Conservation (phyloP, 352 stramenopile genomes). For the Globisporangium heterothallicum region DNA sequence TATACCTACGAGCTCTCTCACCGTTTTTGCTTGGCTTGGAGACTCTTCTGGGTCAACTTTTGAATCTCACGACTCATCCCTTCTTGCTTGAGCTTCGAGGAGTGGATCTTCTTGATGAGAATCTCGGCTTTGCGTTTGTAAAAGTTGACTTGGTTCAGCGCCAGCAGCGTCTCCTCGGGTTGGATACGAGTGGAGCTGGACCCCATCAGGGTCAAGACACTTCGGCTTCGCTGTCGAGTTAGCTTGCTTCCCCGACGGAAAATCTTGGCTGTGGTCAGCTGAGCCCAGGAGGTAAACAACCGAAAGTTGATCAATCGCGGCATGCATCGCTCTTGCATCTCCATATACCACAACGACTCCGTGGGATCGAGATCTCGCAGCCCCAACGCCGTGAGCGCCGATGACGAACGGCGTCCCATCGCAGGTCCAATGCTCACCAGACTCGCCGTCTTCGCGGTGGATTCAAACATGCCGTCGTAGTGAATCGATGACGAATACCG, state of each 20-base stretch:
- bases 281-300: constrained; percentile 24
- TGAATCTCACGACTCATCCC: constrained; percentile 66
- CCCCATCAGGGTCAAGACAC: constrained; percentile 4
- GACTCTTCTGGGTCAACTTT: constrained; percentile 44
- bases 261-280: background rate
- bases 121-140: constrained; percentile 54
- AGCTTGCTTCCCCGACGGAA: background rate
- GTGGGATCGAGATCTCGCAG: constrained; percentile 9
- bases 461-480: constrained; percentile 21
- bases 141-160: constrained; percentile 58
- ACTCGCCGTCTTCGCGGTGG: constrained; percentile 17
- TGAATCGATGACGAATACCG: constrained; percentile 47
- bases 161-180: constrained; percentile 44
- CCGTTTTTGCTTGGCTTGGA: constrained; percentile 28
- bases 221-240: background rate
- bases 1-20: constrained; percentile 6
- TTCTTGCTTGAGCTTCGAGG: constrained; percentile 55
- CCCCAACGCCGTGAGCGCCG: background rate
- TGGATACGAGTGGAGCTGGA: constrained; percentile 26
- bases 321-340: constrained; percentile 31
- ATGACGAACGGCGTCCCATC: background rate
- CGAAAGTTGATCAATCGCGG: constrained; percentile 40
- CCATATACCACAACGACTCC: constrained; percentile 14
- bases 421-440: constrained; percentile 19
- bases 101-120: constrained; percentile 63